A percentile compares a stretch with the other conserved stretches of the same genome.
phyloP scores from a whole-genome alignment of 1,139 yeast genomes.

The Saccharomycopsis hybrid region DNA sequence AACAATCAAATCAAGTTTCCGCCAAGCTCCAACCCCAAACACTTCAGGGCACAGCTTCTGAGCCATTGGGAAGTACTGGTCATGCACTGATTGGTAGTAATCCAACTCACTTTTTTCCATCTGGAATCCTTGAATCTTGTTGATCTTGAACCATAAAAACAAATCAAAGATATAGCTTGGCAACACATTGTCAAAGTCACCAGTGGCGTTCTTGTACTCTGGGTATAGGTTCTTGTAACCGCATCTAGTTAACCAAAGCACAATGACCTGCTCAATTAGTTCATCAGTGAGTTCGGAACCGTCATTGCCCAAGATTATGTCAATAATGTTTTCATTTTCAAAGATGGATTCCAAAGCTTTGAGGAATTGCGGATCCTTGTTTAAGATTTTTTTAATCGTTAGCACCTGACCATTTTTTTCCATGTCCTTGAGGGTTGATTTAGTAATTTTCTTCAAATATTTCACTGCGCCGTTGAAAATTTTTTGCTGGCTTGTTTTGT shows the following conservation, averaged over 20 bases:
- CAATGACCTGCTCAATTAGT: slow-evolving; percentile 11
- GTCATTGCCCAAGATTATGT: background rate
- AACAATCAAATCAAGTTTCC: slow-evolving; percentile 1
- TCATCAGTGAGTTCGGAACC: background rate
- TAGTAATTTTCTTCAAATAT: slow-evolving; percentile 3
- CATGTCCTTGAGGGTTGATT: slow-evolving; percentile 8
- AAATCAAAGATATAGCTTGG: slow-evolving; percentile 11
- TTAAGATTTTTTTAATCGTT: slow-evolving; percentile 17
- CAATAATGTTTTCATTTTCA: background rate
- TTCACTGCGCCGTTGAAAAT: slow-evolving; percentile 11
- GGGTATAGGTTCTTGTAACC: slow-evolving; percentile 10
- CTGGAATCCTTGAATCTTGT: slow-evolving; percentile 6
- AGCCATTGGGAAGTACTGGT: slow-evolving; percentile 2
- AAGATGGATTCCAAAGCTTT: background rate
- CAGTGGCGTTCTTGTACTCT: slow-evolving; percentile 1
- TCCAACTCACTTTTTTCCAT: background rate
- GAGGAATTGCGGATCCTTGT: slow-evolving; percentile 13
- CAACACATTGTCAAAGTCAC: slow-evolving; percentile 5
- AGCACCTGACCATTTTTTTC: slow-evolving; percentile 10
- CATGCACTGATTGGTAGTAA: background rate
- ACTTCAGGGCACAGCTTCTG: slow-evolving; percentile 6
- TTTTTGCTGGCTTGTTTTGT: slow-evolving; percentile 5
- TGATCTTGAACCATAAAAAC: slow-evolving; percentile 14
- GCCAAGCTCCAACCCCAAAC: slow-evolving; percentile 12
- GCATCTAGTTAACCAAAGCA: slow-evolving; percentile 19